Base-by-base conservation (phyloP, 768 basidiomycete species). In the Auricularia auricula-judae region DNA sequence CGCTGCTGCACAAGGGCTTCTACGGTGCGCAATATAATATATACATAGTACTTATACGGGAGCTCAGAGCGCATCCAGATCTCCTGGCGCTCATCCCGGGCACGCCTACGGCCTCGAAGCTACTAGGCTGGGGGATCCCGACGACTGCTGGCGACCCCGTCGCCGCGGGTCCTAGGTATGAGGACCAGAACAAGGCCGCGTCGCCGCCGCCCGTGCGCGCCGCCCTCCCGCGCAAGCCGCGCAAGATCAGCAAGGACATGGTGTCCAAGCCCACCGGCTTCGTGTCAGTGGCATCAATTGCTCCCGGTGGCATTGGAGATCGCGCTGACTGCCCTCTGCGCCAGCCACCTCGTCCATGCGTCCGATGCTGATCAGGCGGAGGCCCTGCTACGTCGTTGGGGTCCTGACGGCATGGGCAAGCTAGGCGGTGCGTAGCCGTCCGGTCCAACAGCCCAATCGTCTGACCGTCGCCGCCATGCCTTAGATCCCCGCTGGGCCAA, bases 351-450 rank as follows among this genome's bases (percentile, higher is more conserved):
- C 67, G 86, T 93, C 10, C 93, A 95, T 76, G 92, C 93, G 36
- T 93, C 90, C 65, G 90, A 93, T 76, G 90, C 88, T 12, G 89
- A 90, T 76, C 90, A 95, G 72, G 84, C 90, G 39, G 89, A 91
- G 74, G 92, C 89, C 33, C 80, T 95, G 66, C 85, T 95, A 61
- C 86, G 84, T 68, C 84, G 91, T 64, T 94, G 93, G 92, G 88
- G 89, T 43, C 88, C 89, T 56, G 93, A 95, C 75, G 87, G 91
- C 47, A 76, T 91, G 74, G 91, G 91, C 65, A 94, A 95, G 75
- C 77, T 94, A 62, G 91, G 88, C 78, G 88, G 92, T 92, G 71
- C 76, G 85, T 63, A 61, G 59, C 66, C 69, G 65, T 64, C 66
- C 65, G 70, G 59, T 62, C 68, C 67, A 29, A 71, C 65, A 60